Evolutionary conservation across 1,139 yeast genomes (phyloP).

Genomic region (Saccharomyces pastorianus): DNA sequence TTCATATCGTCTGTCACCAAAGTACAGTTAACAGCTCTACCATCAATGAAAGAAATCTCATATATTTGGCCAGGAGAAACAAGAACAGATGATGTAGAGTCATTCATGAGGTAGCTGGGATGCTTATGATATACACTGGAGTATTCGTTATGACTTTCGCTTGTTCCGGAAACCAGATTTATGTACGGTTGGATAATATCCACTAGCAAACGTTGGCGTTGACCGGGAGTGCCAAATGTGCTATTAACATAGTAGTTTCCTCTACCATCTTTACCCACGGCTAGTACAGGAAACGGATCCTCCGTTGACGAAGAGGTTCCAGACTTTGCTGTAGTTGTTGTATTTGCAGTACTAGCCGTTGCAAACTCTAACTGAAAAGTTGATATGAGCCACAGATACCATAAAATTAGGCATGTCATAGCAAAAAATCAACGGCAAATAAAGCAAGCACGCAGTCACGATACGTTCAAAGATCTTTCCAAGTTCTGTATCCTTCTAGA

Average conservation of each 20-base stretch:
- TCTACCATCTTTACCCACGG: conserved; percentile 18
- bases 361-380: neutral
- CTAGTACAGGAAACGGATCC: conserved; percentile 14
- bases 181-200: conserved; percentile 38
- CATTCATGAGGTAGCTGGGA: conserved; percentile 14
- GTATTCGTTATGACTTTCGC: conserved; percentile 20
- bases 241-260: conserved; percentile 31
- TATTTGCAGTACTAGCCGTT: neutral
- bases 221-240: conserved; percentile 34
- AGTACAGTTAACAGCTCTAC: conserved; percentile 17
- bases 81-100: conserved; percentile 15
- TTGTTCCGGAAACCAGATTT: conserved; percentile 34
- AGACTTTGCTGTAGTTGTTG: neutral
- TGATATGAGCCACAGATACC: neutral
- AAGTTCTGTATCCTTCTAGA: neutral
- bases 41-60: conserved; percentile 19
- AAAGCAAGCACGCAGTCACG: neutral
- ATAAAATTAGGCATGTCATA: neutral
- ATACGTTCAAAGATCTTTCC: neutral
- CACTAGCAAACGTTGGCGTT: conserved; percentile 31
- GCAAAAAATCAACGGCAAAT: neutral
- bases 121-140: conserved; percentile 12
- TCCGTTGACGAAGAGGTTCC: neutral
- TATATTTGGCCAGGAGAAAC: conserved; percentile 7
- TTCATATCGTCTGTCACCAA: conserved; percentile 19